Evolutionary conservation across 2,329 filamentous ascomycete species (phyloP), one percentile per base, ranked within the genome.

Genomic region (Dactylella cylindrospora): DNA sequence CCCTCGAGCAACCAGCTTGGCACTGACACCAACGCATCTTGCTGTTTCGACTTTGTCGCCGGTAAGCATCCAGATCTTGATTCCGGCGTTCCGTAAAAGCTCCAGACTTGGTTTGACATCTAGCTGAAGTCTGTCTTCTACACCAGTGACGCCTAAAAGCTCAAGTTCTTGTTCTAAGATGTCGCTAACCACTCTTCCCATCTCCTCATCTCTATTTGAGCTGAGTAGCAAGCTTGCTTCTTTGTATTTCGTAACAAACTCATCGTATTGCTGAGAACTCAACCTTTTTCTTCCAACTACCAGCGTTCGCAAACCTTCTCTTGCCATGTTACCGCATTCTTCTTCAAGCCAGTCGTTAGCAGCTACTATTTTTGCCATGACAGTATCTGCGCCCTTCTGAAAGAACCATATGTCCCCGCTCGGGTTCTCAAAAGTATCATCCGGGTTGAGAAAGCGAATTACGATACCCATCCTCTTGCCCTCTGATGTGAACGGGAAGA

Each of bases 61-160:
- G 0, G 93, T 98, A 71, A 98, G 78, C 93, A 98, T 98, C 93
- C 93, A 98, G 44, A 98, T 97, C 73, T 97, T 97, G 75, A 98
- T 93, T 20, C 93, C 93, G 0, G 93, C 93, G 69, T 98, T 98
- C 67, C 93, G 88, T 46, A 98, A 80, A 3, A 98, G 81, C 73
- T 98, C 94, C 4, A 98, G 79, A 0, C 90, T 95, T 1, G 91
- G 87, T 72, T 97, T 98, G 70, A 98, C 93, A 70, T 97, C 90
- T 65, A 84, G 85, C 72, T 98, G 93, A 9, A 98, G 80, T 71
- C 95, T 95, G 74, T 98, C 93, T 73, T 98, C 94, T 0, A 98
- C 93, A 66, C 93, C 93, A 1, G 93, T 98, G 9, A 98, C 90
- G n/a, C 93, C 93, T 1, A 97, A 80, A 4, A 98, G 81, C 71